These are phyloP conservation scores for Globisporangium polare DNA, from an alignment of 352 stramenopile species.

Conservation along the genomic window DNA sequence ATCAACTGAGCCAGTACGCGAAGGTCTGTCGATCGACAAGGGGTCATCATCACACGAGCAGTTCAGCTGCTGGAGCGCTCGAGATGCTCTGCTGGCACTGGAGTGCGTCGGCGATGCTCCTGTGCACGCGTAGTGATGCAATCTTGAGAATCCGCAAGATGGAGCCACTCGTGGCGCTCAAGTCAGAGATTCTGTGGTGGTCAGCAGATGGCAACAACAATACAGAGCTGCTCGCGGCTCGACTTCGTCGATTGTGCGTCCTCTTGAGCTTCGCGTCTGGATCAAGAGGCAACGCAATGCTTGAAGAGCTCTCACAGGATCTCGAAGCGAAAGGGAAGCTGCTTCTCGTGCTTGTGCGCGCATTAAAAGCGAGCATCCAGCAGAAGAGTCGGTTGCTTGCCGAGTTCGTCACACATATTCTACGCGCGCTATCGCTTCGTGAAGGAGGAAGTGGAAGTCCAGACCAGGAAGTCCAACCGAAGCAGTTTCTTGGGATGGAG, in stretches of 20 bases:
- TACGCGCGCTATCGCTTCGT: neutral
- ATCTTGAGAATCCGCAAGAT: conserved; percentile 24
- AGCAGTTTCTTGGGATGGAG: conserved; percentile 3
- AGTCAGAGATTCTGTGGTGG: conserved; percentile 12
- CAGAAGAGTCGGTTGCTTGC: neutral
- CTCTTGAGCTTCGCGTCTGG: conserved; percentile 26
- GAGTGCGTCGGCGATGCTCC: conserved; percentile 33
- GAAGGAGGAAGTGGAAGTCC: neutral
- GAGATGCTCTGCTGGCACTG: conserved; percentile 65
- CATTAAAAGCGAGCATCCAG: neutral
- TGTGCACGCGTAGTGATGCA: conserved; percentile 43
- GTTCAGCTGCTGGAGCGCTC: conserved; percentile 10
- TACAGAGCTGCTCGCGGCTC: conserved; percentile 19
- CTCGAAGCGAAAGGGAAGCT: conserved; percentile 16
- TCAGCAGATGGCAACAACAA: neutral
- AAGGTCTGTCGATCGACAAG: neutral
- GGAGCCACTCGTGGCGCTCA: conserved; percentile 12
- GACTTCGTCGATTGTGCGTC: conserved; percentile 33
- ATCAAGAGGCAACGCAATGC: neutral
- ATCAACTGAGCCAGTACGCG: conserved; percentile 18
- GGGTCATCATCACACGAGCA: neutral
- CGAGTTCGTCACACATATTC: neutral
- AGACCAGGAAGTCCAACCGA: neutral
- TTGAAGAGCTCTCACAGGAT: conserved; percentile 17
- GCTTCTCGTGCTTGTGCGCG: conserved; percentile 3